A percentile compares a stretch with the other conserved stretches of the same genome.
phyloP scores from a whole-genome alignment of 495 filamentous ascomycete species.

The Lophiotrema nucula region DNA sequence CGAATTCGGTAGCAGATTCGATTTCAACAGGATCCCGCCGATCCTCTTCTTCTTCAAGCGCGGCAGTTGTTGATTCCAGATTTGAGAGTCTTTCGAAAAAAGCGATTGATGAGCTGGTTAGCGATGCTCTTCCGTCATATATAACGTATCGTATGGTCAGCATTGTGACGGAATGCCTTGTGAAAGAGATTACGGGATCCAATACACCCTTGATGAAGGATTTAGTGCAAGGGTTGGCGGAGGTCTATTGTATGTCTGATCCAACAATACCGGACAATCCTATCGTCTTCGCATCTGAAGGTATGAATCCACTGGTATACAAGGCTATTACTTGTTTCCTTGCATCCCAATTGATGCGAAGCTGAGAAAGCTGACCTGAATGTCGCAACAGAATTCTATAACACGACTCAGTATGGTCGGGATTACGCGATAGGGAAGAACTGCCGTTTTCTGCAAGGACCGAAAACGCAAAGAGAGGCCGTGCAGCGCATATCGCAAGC shows the following conservation, averaged over 20 bases:
- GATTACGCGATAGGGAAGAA: slow-evolving; percentile 60
- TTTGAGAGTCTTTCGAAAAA: slow-evolving; percentile 35
- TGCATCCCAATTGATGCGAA: no score
- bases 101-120: slow-evolving; percentile 38
- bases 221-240: slow-evolving; percentile 40
- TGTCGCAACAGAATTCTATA: slow-evolving; percentile 49
- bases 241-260: slow-evolving; percentile 43
- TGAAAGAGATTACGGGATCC: slow-evolving; percentile 42
- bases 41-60: slow-evolving; percentile 5
- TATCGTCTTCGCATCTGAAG: slow-evolving; percentile 43
- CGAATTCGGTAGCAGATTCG: slow-evolving; percentile 37
- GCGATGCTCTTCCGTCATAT: slow-evolving; percentile 39
- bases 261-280: slow-evolving; percentile 41
- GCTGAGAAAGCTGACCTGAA: not conserved
- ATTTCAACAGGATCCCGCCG: slow-evolving; percentile 18
- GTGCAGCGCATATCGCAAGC: slow-evolving; percentile 57
- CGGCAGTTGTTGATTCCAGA: slow-evolving; percentile 32
- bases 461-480: slow-evolving; percentile 52
- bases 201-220: slow-evolving; percentile 41
- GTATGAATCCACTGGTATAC: slow-evolving; percentile 12
- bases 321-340: not conserved
- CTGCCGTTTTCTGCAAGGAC: slow-evolving; percentile 64
- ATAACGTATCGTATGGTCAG: slow-evolving; percentile 38
- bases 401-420: slow-evolving; percentile 61
- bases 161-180: slow-evolving; percentile 41